phyloP scores from a whole-genome alignment of 2,329 filamentous ascomycete species.

The Dactylellina drechsleri region DNA sequence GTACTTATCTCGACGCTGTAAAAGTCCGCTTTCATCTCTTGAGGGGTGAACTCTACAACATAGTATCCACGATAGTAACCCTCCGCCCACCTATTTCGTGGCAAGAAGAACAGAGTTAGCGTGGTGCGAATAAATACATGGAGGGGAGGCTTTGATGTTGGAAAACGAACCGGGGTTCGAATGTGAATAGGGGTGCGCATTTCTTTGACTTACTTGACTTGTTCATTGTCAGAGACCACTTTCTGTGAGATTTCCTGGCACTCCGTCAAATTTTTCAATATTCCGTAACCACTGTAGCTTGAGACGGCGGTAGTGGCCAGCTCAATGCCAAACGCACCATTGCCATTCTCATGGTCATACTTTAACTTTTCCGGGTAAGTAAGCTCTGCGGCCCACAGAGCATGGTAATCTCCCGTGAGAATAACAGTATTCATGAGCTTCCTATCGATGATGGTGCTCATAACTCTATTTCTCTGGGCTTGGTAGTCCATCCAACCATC shows the following conservation, averaged over 20 bases:
- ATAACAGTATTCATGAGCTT: constrained; percentile 54
- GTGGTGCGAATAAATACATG: constrained; percentile 16
- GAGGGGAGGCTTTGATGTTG: constrained; percentile 30
- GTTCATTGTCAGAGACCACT: constrained; percentile 49
- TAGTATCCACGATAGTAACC: constrained; percentile 56
- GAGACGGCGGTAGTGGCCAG: constrained; percentile 55
- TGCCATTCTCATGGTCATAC: constrained; percentile 54
- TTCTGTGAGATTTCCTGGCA: constrained; percentile 44
- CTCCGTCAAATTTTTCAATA: constrained; percentile 31
- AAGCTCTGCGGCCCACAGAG: constrained; percentile 56
- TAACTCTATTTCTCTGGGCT: constrained; percentile 53
- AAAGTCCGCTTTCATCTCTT: constrained; percentile 55
- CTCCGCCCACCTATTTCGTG: constrained; percentile 55
- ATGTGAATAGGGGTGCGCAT: constrained; percentile 15
- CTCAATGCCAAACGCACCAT: constrained; percentile 55
- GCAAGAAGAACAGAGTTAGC: constrained; percentile 31
- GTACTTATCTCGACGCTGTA: constrained; percentile 51
- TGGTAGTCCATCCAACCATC: constrained; percentile 57
- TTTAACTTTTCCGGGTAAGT: constrained; percentile 53
- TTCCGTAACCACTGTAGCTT: constrained; percentile 54
- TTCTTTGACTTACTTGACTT: constrained; percentile 51
- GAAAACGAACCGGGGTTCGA: constrained; percentile 21
- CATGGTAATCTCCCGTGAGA: constrained; percentile 56
- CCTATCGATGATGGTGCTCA: constrained; percentile 55
- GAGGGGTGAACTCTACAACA: constrained; percentile 53